phyloP scores from a whole-genome alignment of 768 basidiomycete species.

The Suillus occidentalis region DNA sequence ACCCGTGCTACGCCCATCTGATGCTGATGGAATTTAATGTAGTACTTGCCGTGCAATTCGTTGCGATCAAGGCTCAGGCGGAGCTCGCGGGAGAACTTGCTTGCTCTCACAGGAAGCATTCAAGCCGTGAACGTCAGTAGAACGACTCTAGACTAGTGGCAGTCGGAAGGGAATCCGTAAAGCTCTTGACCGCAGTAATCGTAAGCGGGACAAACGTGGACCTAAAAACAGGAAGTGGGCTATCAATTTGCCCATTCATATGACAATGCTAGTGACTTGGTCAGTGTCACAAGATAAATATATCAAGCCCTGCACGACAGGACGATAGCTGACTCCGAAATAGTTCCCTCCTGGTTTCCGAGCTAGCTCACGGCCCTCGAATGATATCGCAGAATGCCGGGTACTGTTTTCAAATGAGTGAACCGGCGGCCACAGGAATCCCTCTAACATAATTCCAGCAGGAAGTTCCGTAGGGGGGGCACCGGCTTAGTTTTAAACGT shows the following conservation, averaged over 20 bases:
- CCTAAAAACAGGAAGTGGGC: conserved; percentile 5
- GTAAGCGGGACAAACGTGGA: conserved; percentile 16
- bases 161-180: neutral
- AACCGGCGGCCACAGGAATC: neutral
- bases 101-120: neutral
- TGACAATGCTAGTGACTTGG: neutral
- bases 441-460: neutral
- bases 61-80: neutral
- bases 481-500: neutral
- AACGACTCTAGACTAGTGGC: neutral
- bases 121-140: neutral
- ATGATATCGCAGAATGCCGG: conserved; percentile 3
- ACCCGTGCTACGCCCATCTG: neutral
- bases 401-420: neutral
- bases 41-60: neutral
- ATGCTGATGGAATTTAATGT: neutral
- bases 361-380: neutral
- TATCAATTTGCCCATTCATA: conserved; percentile 6
- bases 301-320: conserved; percentile 3
- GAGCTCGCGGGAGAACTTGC: neutral
- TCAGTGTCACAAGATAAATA: neutral
- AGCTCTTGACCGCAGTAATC: neutral
- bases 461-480: neutral
- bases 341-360: neutral
- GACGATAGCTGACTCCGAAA: neutral